phyloP scores from a whole-genome alignment of 257 asterid species.

The Echites panduratus region DNA sequence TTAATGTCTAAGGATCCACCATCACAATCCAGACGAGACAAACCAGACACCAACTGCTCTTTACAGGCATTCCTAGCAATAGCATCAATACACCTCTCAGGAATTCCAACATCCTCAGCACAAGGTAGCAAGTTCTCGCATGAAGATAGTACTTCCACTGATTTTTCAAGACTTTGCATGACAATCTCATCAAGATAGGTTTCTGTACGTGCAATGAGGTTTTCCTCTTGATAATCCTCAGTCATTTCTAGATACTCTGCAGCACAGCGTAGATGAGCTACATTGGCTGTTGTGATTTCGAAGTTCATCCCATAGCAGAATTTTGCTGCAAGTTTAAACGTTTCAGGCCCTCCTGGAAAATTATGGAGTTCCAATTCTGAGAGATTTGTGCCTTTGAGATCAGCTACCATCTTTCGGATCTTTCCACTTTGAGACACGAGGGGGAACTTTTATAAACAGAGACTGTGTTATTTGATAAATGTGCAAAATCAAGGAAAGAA shows the following conservation, averaged over 20 bases:
- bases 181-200: conserved; percentile 48
- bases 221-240: conserved; percentile 45
- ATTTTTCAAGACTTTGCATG: conserved; percentile 41
- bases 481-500: neutral
- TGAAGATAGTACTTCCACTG: conserved; percentile 45
- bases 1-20: conserved; percentile 30
- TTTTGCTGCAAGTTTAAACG: conserved; percentile 64
- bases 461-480: conserved; percentile 7
- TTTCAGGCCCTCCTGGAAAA: conserved; percentile 59
- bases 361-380: conserved; percentile 41
- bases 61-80: conserved; percentile 46
- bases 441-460: conserved; percentile 46
- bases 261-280: conserved; percentile 54
- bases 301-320: conserved; percentile 70
- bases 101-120: conserved; percentile 49
- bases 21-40: conserved; percentile 40
- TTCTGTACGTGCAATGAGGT: conserved; percentile 48
- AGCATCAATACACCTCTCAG: conserved; percentile 32
- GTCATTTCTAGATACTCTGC: conserved; percentile 64
- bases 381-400: conserved; percentile 37
- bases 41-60: conserved; percentile 55
- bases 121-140: conserved; percentile 42
- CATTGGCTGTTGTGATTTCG: conserved; percentile 53
- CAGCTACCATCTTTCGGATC: conserved; percentile 52
- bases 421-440: conserved; percentile 62